Percentiles rank a stretch among this genome's conserved stretches.
These are phyloP conservation scores for Tetramitus jugosus DNA, from an alignment of 208 protist genomes.

Conservation along the genomic window DNA sequence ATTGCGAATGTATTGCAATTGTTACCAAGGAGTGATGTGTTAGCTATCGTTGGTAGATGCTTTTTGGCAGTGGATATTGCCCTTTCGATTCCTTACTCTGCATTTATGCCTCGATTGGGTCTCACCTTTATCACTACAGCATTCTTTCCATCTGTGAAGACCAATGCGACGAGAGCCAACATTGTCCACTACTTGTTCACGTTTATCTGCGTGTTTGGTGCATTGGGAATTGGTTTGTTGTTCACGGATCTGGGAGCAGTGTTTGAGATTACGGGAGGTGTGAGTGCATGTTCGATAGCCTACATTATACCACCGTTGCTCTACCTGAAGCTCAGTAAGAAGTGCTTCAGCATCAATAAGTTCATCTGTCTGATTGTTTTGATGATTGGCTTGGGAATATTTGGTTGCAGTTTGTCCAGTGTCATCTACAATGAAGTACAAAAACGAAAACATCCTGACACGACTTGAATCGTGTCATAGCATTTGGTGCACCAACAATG, in stretches of 20 bases:
- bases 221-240: background rate
- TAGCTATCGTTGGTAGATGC: background rate
- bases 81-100: background rate
- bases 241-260: slow-evolving; percentile 1
- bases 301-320: slow-evolving; percentile 6
- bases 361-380: background rate
- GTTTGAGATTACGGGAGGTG: slow-evolving; percentile 9
- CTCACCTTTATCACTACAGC: background rate
- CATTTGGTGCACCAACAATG: no score
- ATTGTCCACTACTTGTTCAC: background rate
- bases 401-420: background rate
- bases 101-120: background rate
- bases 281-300: background rate
- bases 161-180: no score
- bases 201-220: background rate
- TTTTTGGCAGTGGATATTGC: background rate
- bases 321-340: background rate
- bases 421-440: no score
- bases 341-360: background rate
- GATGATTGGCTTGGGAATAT: background rate
- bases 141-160: background rate
- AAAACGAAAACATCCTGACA: no score
- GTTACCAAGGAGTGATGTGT: background rate
- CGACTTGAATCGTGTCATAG: no score
- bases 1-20: background rate